Evolutionary conservation across 2,329 filamentous ascomycete species (phyloP), one percentile per base, ranked within the genome.

Genomic region (Juglanconis sp.): DNA sequence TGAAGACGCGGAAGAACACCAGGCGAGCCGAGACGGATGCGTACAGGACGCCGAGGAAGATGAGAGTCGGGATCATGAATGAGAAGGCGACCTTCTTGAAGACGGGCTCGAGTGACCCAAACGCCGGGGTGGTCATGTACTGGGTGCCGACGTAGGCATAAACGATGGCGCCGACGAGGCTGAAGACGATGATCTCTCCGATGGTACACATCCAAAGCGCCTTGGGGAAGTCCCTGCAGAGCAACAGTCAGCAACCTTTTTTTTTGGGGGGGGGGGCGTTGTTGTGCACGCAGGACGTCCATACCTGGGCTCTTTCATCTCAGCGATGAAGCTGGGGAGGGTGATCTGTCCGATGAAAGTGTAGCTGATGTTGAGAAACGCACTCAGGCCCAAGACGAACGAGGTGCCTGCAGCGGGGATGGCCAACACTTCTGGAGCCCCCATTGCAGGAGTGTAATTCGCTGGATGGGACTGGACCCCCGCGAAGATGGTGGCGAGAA

Each of bases 291-390:
- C 4, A 35, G 38, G 17, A 13, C 30, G n/a, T 31, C 32, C 73
- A 53, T 68, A 78, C 77, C 75, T 72, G 1, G 85, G 84, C 34
- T 87, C 81, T 60, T 79, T 90, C 93, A 97, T 97, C 74, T 97
- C 93, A 3, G 93, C 92, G 65, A 97, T 97, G 77, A 97, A 97
- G 67, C 90, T 94, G 0, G 93, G 93, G 13, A 97, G 81, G 0
- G 93, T 96, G 68, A 96, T 96, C 72, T 97, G 93, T 0, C 93
- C 93, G 66, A 97, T 96, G 71, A 97, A 96, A 0, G 93, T 96
- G 73, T 96, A 97, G 75, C 88, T 91, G 71, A 97, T 97, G 75
- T 97, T 97, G 72, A 97, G 82, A 75, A 96, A 96, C 0, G 93
- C 93, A 56, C 87, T 92, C 81, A 96, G 88, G 30, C 88, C 92